Percentiles rank a stretch among this genome's conserved stretches.
phyloP scores from a whole-genome alignment of 495 filamentous ascomycete species.

The Bathelium albidoporum region DNA sequence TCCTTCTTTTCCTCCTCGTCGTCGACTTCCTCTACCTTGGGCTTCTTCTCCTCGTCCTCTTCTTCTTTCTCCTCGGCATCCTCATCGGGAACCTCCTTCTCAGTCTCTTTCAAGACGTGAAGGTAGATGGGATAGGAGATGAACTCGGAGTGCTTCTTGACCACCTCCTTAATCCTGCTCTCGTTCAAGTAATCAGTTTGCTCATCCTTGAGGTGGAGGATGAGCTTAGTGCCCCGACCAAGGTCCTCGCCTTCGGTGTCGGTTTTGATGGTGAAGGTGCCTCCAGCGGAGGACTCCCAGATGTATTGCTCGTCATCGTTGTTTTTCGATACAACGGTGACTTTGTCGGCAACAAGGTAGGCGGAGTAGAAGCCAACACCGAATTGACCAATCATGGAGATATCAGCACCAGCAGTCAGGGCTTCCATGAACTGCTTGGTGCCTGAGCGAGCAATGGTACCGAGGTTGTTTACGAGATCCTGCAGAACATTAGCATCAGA shows the following conservation, averaged over 20 bases:
- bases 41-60: slow-evolving; percentile 61
- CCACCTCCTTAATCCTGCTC: slow-evolving; percentile 98
- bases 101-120: slow-evolving; percentile 95
- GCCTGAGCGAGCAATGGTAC: slow-evolving; percentile 96
- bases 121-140: slow-evolving; percentile 99
- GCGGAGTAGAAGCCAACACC: slow-evolving; percentile 99
- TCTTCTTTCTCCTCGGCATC: slow-evolving; percentile 68
- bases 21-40: slow-evolving; percentile 75
- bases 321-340: slow-evolving; percentile 93
- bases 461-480: slow-evolving; percentile 92
- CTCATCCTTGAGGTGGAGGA: slow-evolving; percentile 98
- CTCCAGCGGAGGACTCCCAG: slow-evolving; percentile 96
- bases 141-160: slow-evolving; percentile 99
- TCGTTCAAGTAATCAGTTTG: slow-evolving; percentile 97
- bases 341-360: slow-evolving; percentile 95
- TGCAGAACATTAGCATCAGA: not conserved
- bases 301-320: slow-evolving; percentile 99
- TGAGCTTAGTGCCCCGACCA: slow-evolving; percentile 92
- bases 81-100: slow-evolving; percentile 97
- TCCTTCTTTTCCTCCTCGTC: slow-evolving; percentile 78
- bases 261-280: slow-evolving; percentile 86
- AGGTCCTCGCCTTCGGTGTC: slow-evolving; percentile 87
- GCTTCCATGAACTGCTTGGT: slow-evolving; percentile 99
- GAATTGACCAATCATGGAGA: slow-evolving; percentile 99
- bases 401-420: slow-evolving; percentile 93